A percentile compares a stretch with the other conserved stretches of the same genome.
These are phyloP conservation scores for Dactylellina cionopaga DNA, from an alignment of 2,329 filamentous ascomycete species.

Conservation along the genomic window DNA sequence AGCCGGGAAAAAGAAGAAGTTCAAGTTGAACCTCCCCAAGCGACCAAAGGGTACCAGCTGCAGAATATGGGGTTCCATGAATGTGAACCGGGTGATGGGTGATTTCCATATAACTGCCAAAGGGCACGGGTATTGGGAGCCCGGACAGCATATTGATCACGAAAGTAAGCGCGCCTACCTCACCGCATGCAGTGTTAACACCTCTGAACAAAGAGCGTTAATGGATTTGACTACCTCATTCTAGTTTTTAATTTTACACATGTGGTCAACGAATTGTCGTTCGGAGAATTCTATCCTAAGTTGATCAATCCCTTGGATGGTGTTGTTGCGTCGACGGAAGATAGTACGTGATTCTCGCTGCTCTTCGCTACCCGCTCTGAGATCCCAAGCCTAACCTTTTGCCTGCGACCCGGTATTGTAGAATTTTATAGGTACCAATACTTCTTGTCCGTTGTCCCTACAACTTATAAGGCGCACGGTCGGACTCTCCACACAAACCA, in stretches of 20 bases:
- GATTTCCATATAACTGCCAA: slow-evolving; percentile 97
- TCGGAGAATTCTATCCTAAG: slow-evolving; percentile 94
- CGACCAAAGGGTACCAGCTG: slow-evolving; percentile 71
- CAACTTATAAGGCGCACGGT: slow-evolving; percentile 78
- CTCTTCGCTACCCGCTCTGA: not conserved
- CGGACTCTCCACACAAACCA: slow-evolving; percentile 90
- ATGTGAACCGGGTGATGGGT: slow-evolving; percentile 95
- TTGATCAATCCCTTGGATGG: slow-evolving; percentile 93
- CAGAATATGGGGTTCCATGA: slow-evolving; percentile 86
- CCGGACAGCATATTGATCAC: slow-evolving; percentile 83
- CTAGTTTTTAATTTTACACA: slow-evolving; percentile 97
- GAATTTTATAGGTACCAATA: slow-evolving; percentile 99
- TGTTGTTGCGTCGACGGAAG: slow-evolving; percentile 76
- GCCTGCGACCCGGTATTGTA: slow-evolving; percentile 57
- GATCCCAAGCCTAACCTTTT: not conserved
- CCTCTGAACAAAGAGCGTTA: not conserved
- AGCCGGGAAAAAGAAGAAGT: slow-evolving; percentile 73
- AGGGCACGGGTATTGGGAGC: slow-evolving; percentile 91
- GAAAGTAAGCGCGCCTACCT: no score
- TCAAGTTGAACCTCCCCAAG: slow-evolving; percentile 77
- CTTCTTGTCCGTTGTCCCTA: slow-evolving; percentile 94
- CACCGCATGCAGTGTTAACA: slow-evolving; percentile 51
- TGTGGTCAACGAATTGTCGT: slow-evolving; percentile 93
- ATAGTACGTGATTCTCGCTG: slow-evolving; percentile 40
- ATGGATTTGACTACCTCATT: not conserved